Evolutionary conservation across 306 rosid genomes (phyloP), one percentile per base, ranked within the genome.

Genomic region (Cicer judaicum): DNA sequence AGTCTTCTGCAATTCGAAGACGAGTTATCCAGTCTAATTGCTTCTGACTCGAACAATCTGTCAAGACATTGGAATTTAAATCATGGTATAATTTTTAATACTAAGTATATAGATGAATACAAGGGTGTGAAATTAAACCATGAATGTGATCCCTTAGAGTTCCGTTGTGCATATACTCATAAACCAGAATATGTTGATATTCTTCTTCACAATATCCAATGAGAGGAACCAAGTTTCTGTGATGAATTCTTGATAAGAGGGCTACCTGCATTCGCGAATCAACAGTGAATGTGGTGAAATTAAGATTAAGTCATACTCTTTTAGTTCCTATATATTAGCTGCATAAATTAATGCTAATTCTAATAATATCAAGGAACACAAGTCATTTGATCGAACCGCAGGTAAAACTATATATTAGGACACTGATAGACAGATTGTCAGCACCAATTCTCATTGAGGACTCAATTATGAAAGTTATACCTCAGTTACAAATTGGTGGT

Each of bases 111-210:
- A 50, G 47, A 76, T 53, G 74, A 68, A 73, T 48, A 73, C 57
- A 40, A 39, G 73, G 78, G 81, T 21, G 61, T 44, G 68, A 72
- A 81, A 64, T 72, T 63, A 56, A 67, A 94, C 99, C 93, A 42
- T 90, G 85, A 73, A 94, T 82, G 82, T 90, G 94, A 85, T 94
- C 97, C 72, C 97, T 76, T 78, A 94, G 81, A 11, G 97, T 94
- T 77, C 97, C 99, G 70, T 94, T 94, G 85, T 94, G 99, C 97
- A 94, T 94, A 38, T 86, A 94, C 83, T 94, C 97, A 11, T 94
- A 94, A 74, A 92, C 99, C 77, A 94, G 86, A 82, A 94, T 78
- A 69, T 86, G 79, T 68, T 92, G 96, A 79, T 85, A 85, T 63
- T 90, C 99, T 85, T 94, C 99, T 79, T 94, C 95, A 53, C 97